Percentiles rank a stretch among this genome's conserved stretches.
Evolutionary conservation across 208 protist genomes (phyloP).

Genomic region (Porcisia hertigi): DNA sequence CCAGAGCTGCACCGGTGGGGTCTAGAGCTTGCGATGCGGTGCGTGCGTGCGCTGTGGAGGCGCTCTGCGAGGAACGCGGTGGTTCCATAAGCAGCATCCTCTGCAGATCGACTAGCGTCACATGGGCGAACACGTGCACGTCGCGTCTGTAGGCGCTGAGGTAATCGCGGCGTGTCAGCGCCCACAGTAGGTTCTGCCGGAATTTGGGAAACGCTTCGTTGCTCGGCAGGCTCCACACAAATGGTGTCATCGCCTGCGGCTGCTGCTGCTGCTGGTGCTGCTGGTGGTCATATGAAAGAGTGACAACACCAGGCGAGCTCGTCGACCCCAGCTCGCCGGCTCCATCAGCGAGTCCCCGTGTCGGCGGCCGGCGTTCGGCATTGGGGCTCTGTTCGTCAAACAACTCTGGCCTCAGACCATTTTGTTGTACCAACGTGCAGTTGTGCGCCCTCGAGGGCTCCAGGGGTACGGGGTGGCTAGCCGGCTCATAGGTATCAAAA

Average conservation of each 20-base stretch:
- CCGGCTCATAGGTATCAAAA: no score
- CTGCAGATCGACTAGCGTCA: slow-evolving; percentile 3
- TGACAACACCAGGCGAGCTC: background rate
- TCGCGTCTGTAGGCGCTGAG: background rate
- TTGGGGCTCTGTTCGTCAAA: no score
- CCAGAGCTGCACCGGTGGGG: background rate
- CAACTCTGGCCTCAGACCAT: no score
- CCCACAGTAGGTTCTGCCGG: background rate
- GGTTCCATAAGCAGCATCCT: background rate
- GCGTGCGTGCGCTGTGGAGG: background rate
- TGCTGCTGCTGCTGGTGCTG: no score
- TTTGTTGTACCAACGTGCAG: background rate
- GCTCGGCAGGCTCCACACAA: background rate
- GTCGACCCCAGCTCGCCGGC: background rate
- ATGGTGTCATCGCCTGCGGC: background rate
- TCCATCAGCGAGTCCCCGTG: no score
- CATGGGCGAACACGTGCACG: background rate
- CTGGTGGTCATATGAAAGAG: no score
- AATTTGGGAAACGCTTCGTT: background rate
- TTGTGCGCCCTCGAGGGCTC: background rate
- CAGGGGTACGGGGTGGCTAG: no score
- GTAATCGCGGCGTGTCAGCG: slow-evolving; percentile 5
- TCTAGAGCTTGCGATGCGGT: background rate
- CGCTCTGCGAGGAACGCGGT: background rate
- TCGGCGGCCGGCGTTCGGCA: no score